These are phyloP conservation scores for Salix exigua DNA, from an alignment of 345 rosid species.

Conservation along the genomic window DNA sequence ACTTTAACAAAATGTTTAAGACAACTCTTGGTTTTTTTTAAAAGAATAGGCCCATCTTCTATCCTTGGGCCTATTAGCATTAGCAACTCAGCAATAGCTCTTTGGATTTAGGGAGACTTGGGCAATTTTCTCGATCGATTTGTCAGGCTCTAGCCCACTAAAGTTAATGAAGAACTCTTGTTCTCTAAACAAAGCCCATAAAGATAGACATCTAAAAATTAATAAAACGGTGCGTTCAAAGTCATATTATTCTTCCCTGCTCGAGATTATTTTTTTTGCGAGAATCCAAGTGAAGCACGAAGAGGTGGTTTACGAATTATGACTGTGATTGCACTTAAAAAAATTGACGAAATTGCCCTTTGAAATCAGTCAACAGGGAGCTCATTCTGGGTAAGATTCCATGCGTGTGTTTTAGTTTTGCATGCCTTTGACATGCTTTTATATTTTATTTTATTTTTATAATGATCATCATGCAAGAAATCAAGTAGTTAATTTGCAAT, in stretches of 20 bases:
- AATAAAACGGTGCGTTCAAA: not conserved
- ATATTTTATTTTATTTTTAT: too few relatives aligned
- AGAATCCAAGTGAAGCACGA: conserved; percentile 4
- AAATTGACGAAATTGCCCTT: conserved; percentile 2
- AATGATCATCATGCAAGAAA: too few relatives aligned
- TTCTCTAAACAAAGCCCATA: not conserved
- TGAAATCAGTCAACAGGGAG: conserved; percentile 2
- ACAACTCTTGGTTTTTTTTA: not conserved
- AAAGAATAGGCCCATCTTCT: not conserved
- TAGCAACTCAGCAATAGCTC: too few relatives aligned
- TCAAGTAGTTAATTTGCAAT: too few relatives aligned
- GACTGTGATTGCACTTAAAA: not conserved
- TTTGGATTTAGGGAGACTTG: not conserved
- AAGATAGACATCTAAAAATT: not conserved
- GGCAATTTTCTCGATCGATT: not conserved
- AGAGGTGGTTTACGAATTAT: not conserved
- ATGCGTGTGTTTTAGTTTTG: not conserved
- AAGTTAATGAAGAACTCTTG: not conserved
- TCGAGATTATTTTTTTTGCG: not conserved
- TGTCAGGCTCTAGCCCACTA: not conserved
- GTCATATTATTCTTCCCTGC: not conserved
- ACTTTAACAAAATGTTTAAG: too few relatives aligned
- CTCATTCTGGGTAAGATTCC: too few relatives aligned
- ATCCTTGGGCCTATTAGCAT: not conserved
- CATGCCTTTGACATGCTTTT: not conserved